phyloP scores from a whole-genome alignment of 2,329 filamentous ascomycete species.

The Acrocalymma vagum region DNA sequence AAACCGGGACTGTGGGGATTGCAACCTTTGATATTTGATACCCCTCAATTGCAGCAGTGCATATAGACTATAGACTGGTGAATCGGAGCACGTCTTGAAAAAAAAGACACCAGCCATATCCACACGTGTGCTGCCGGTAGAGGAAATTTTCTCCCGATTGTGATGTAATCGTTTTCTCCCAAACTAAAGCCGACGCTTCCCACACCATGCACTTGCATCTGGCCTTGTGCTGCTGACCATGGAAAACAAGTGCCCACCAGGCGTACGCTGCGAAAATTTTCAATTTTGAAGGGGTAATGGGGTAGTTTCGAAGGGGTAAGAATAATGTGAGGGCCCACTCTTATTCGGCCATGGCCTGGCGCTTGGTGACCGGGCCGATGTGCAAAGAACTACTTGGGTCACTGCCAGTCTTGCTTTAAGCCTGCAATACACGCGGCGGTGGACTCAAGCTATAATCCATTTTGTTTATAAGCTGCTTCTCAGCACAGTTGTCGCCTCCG shows the following conservation, averaged over 20 bases:
- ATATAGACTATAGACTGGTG: too few relatives aligned
- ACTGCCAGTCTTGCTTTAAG: slow-evolving; percentile 7
- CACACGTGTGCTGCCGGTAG: slow-evolving; percentile 10
- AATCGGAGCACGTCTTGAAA: too few relatives aligned
- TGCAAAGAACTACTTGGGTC: slow-evolving; percentile 17
- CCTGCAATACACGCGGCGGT: too few relatives aligned
- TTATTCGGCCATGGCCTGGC: too few relatives aligned
- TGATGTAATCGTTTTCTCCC: slow-evolving; percentile 12
- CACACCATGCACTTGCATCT: slow-evolving; percentile 15
- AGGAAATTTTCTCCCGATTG: neutral
- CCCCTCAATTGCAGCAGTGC: too few relatives aligned
- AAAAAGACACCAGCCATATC: slow-evolving; percentile 5
- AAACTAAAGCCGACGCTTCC: slow-evolving; percentile 31
- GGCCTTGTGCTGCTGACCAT: too few relatives aligned
- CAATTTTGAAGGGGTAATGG: slow-evolving; percentile 49
- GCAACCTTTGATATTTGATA: too few relatives aligned
- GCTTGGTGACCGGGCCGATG: slow-evolving; percentile 29
- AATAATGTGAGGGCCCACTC: slow-evolving; percentile 10
- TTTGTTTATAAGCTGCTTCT: too few relatives aligned
- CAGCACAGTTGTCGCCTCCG: too few relatives aligned
- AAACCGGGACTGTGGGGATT: too few relatives aligned
- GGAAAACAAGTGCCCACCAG: neutral
- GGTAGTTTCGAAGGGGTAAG: slow-evolving; percentile 43
- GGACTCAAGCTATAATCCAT: too few relatives aligned
- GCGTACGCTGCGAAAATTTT: slow-evolving; percentile 31